Evolutionary conservation across 768 basidiomycete genomes (phyloP).

Genomic region (Cyclocybe aegerita): DNA sequence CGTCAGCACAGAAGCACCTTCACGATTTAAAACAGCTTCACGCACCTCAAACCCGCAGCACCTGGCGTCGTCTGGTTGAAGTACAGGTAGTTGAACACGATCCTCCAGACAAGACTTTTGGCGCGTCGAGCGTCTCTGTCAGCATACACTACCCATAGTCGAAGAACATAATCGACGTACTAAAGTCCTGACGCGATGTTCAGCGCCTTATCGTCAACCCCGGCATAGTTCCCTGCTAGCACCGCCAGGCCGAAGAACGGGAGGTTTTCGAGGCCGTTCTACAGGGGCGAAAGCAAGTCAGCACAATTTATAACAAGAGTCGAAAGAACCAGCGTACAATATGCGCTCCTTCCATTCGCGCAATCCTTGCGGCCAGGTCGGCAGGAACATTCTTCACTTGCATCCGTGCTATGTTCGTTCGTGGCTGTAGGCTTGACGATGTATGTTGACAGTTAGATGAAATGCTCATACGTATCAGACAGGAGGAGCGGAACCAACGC

Average conservation of each 20-base stretch:
- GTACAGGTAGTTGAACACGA: slow-evolving; percentile 21
- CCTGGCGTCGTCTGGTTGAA: slow-evolving; percentile 16
- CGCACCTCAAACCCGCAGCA: slow-evolving; percentile 10
- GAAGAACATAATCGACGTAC: slow-evolving; percentile 14
- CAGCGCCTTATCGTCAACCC: slow-evolving; percentile 20
- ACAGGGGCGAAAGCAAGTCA: neutral
- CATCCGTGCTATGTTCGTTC: too few species aligned
- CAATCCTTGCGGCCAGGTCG: neutral
- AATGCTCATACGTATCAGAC: too few species aligned
- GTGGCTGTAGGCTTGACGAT: too few species aligned
- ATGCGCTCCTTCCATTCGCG: neutral
- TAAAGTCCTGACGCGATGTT: slow-evolving; percentile 27
- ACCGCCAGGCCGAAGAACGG: slow-evolving; percentile 22
- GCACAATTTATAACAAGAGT: too few species aligned
- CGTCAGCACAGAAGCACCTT: neutral
- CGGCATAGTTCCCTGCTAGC: slow-evolving; percentile 20
- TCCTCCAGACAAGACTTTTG: slow-evolving; percentile 11
- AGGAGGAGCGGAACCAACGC: too few species aligned
- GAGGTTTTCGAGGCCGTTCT: slow-evolving; percentile 23
- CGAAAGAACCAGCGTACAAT: slow-evolving; percentile 2
- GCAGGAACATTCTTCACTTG: neutral
- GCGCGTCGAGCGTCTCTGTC: neutral
- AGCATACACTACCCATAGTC: neutral
- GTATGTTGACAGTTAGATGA: too few species aligned
- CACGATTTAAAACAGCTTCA: neutral